These are phyloP conservation scores for Physcomitrium patens DNA, from an alignment of 225 moss, liverwort and hornwort genomes.

Conservation along the genomic window DNA sequence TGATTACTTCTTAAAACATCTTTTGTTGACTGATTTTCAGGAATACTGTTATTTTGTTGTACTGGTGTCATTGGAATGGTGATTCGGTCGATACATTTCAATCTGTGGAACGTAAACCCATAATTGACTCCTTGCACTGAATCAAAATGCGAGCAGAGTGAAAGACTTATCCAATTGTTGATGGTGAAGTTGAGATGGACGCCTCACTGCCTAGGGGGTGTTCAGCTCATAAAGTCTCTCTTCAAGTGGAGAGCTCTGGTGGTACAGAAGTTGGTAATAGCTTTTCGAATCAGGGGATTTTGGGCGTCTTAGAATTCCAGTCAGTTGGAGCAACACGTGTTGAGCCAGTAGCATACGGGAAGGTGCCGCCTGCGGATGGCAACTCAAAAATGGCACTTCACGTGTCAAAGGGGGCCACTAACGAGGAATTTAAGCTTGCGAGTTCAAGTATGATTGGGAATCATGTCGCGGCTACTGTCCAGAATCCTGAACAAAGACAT, in stretches of 20 bases:
- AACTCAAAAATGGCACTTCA: conserved; percentile 24
- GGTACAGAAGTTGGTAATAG: conserved; percentile 27
- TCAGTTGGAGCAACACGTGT: conserved; percentile 22
- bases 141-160: conserved; percentile 40
- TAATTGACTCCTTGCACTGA: conserved; percentile 38
- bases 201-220: conserved; percentile 46
- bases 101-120: conserved; percentile 33
- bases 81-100: conserved; percentile 21
- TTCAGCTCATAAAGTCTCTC: conserved; percentile 49
- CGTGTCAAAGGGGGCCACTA: conserved; percentile 24
- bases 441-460: conserved; percentile 28
- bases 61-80: conserved; percentile 30
- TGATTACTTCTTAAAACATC: conserved; percentile 21
- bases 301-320: conserved; percentile 32
- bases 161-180: conserved; percentile 34
- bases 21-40: conserved; percentile 37
- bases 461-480: conserved; percentile 33
- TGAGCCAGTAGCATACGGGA: conserved; percentile 22
- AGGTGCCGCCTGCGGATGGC: conserved; percentile 37
- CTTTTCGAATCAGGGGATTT: conserved; percentile 34
- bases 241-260: conserved; percentile 41
- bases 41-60: conserved; percentile 15
- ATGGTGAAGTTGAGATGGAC: conserved; percentile 58
- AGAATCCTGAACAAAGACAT: conserved; percentile 26
- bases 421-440: conserved; percentile 39